phyloP scores from a whole-genome alignment of 768 basidiomycete genomes.

The Lepiota brunneoincarnata region DNA sequence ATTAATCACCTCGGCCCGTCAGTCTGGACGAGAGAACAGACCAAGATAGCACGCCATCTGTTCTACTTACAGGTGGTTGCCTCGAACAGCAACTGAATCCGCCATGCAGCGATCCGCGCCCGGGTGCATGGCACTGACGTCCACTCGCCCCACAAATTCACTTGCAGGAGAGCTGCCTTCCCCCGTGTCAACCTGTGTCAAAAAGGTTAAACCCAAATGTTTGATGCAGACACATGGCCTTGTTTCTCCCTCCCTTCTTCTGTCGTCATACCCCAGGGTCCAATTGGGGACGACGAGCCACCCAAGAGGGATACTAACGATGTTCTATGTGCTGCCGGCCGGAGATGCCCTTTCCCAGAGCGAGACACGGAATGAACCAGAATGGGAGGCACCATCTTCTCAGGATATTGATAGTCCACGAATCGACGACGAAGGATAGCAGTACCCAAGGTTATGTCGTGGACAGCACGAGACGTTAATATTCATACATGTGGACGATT shows the following conservation, averaged over 20 bases:
- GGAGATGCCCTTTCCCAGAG: background rate
- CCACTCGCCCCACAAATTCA: background rate
- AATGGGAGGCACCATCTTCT: background rate
- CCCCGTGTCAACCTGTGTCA: background rate
- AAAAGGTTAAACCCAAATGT: conserved; percentile 11
- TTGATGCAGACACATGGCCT: conserved; percentile 1
- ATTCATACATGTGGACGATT: conserved; percentile 6
- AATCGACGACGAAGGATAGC: background rate
- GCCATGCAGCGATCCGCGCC: background rate
- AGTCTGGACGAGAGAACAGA: background rate
- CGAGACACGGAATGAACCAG: background rate
- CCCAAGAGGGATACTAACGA: background rate
- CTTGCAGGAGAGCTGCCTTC: background rate
- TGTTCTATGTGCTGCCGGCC: background rate
- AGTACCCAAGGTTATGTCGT: conserved; percentile 4
- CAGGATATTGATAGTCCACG: background rate
- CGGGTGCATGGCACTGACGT: background rate
- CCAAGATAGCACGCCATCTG: conserved; percentile 10
- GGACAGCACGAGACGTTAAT: conserved; percentile 12
- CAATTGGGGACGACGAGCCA: no score
- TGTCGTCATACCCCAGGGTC: background rate
- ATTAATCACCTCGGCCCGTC: conserved; percentile 3
- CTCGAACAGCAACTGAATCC: background rate
- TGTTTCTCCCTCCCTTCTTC: background rate
- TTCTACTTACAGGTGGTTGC: background rate